A percentile compares a stretch with the other conserved stretches of the same genome.
These are phyloP conservation scores for Tuber borchii DNA, from an alignment of 495 filamentous ascomycete species.

Conservation along the genomic window DNA sequence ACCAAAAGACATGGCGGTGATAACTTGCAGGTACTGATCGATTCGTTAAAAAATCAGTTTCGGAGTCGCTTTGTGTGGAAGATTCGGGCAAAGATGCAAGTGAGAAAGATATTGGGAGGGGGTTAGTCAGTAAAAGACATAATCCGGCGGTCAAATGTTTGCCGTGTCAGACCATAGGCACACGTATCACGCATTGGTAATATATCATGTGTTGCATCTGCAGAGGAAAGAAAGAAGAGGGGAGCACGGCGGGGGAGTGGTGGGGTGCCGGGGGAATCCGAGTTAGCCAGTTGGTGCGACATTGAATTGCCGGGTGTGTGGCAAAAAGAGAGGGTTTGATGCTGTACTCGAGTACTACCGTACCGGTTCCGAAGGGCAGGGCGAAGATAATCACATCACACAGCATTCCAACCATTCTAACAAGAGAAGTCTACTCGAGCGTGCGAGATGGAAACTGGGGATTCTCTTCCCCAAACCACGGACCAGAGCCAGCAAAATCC, in stretches of 20 bases:
- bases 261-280: not conserved
- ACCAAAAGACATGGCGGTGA: slow-evolving; percentile 14
- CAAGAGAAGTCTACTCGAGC: not conserved
- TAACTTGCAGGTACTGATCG: not conserved
- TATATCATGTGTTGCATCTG: not conserved
- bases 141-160: not conserved
- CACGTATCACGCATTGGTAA: slow-evolving; percentile 5
- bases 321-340: not conserved
- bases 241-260: not conserved
- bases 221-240: not conserved
- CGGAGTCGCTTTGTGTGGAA: not conserved
- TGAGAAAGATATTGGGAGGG: not conserved
- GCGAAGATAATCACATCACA: not conserved
- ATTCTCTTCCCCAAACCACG: not conserved
- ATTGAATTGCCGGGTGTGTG: not conserved
- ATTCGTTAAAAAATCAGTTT: not conserved
- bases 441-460: not conserved
- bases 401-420: not conserved
- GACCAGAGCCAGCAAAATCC: not conserved
- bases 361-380: not conserved
- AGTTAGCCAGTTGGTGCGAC: not conserved
- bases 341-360: not conserved
- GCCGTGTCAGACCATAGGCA: not conserved
- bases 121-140: not conserved
- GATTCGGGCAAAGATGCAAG: not conserved